Conservation (phyloP, 768 basidiomycete genomes). For the Macrocybe gigantea region DNA sequence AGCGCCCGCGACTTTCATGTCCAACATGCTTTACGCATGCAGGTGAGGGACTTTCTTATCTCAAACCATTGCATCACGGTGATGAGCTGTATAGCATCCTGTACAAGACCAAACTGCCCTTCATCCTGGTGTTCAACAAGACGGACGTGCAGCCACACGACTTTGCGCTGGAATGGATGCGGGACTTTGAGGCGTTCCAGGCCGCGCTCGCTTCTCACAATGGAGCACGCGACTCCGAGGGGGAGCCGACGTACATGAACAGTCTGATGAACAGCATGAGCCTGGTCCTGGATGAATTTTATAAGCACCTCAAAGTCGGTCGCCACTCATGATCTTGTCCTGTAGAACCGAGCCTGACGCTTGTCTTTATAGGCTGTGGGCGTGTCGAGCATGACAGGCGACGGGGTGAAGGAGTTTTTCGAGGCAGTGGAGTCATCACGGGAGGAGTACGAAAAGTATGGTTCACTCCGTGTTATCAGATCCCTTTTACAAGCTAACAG, state of each 20-base stretch:
- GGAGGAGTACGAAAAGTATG: conserved; percentile 82
- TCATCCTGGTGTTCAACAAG: conserved; percentile 98
- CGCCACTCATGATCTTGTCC: background rate
- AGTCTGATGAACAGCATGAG: conserved; percentile 99
- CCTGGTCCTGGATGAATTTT: conserved; percentile 95
- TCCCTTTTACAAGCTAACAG: background rate
- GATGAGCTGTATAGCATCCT: conserved; percentile 56
- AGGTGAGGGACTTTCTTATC: conserved; percentile 45
- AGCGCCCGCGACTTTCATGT: conserved; percentile 98
- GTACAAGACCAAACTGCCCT: conserved; percentile 97
- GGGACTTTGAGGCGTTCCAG: conserved; percentile 95
- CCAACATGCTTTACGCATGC: conserved; percentile 99
- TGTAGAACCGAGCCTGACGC: background rate
- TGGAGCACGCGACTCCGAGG: conserved; percentile 67
- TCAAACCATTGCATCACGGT: background rate
- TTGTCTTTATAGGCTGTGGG: conserved; percentile 69
- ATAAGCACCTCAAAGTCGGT: conserved; percentile 86
- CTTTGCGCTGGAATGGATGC: conserved; percentile 98
- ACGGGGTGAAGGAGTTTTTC: conserved; percentile 88
- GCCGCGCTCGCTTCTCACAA: conserved; percentile 70
- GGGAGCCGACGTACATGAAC: conserved; percentile 96
- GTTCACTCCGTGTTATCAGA: conserved; percentile 14
- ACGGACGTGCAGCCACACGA: conserved; percentile 87
- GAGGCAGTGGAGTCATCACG: conserved; percentile 85
- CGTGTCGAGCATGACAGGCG: conserved; percentile 94